These are phyloP conservation scores for Beverwykella pulmonaria DNA, from an alignment of 495 filamentous ascomycete species.

Conservation along the genomic window DNA sequence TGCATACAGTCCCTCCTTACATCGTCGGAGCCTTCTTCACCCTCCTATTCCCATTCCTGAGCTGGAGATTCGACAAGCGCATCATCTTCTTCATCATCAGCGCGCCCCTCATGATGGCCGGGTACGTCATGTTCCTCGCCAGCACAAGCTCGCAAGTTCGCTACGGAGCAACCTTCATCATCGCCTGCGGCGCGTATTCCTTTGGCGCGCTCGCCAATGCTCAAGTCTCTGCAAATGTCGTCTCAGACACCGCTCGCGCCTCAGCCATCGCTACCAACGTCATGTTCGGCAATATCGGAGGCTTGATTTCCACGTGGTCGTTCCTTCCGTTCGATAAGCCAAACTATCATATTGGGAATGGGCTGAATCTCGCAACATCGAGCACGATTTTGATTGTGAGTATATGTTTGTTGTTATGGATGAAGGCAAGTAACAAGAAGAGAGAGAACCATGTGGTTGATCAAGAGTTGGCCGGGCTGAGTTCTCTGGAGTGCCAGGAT, in stretches of 20 bases:
- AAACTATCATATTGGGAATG: conserved; percentile 73
- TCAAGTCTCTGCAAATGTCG: conserved; percentile 68
- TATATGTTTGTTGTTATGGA: conserved; percentile 58
- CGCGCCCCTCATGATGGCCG: conserved; percentile 62
- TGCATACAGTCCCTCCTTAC: conserved; percentile 73
- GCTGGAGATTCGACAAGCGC: conserved; percentile 60
- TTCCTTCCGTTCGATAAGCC: conserved; percentile 68
- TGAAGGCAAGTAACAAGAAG: conserved; percentile 64
- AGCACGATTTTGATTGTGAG: conserved; percentile 56
- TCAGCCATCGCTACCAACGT: conserved; percentile 67
- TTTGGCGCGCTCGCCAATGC: conserved; percentile 67
- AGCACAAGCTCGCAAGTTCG: conserved; percentile 54
- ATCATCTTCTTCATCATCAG: conserved; percentile 51
- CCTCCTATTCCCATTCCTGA: conserved; percentile 61
- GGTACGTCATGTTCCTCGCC: conserved; percentile 74
- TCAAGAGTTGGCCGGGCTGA: conserved; percentile 58
- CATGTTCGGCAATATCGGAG: conserved; percentile 74
- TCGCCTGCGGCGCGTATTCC: conserved; percentile 59
- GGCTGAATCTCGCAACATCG: conserved; percentile 67
- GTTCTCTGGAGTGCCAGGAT: conserved; percentile 61
- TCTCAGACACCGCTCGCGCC: conserved; percentile 67
- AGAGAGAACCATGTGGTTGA: conserved; percentile 58
- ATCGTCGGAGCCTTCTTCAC: conserved; percentile 70
- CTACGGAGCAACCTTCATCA: conserved; percentile 74
- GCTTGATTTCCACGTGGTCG: conserved; percentile 70